Conservation (phyloP, 1,139 yeast species). For the Yamadazyma kanchanaburiensis region DNA sequence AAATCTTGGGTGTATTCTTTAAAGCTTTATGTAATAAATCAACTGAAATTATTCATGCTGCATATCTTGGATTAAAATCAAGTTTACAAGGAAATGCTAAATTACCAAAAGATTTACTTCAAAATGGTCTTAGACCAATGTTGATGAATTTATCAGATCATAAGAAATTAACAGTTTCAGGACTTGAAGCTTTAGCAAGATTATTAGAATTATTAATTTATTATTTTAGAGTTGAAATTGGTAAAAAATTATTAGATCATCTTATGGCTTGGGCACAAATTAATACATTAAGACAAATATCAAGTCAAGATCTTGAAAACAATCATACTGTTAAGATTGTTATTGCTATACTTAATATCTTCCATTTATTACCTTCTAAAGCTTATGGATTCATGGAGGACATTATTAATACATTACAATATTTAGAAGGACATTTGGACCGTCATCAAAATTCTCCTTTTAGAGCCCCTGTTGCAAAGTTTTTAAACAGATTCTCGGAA, state of each 20-base stretch:
- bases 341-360: constrained; percentile 86
- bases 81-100: constrained; percentile 85
- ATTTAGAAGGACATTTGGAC: constrained; percentile 78
- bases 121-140: constrained; percentile 93
- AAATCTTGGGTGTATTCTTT: constrained; percentile 91
- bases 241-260: constrained; percentile 88
- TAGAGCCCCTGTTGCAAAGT: constrained; percentile 86
- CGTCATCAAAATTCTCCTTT: constrained; percentile 88
- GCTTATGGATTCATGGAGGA: constrained; percentile 93
- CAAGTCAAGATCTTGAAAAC: constrained; percentile 72
- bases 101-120: constrained; percentile 87
- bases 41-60: constrained; percentile 86
- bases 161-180: constrained; percentile 82
- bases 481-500: constrained; percentile 76
- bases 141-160: constrained; percentile 92
- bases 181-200: constrained; percentile 87
- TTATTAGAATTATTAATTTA: constrained; percentile 82
- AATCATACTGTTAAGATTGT: constrained; percentile 83
- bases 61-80: constrained; percentile 81
- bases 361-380: constrained; percentile 86
- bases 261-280: constrained; percentile 97
- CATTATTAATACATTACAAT: constrained; percentile 69
- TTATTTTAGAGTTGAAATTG: constrained; percentile 95
- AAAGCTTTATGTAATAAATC: constrained; percentile 88
- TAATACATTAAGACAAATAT: constrained; percentile 62